Conservation (phyloP, 768 basidiomycete genomes). For the Coprinopsis strossmayeri region DNA sequence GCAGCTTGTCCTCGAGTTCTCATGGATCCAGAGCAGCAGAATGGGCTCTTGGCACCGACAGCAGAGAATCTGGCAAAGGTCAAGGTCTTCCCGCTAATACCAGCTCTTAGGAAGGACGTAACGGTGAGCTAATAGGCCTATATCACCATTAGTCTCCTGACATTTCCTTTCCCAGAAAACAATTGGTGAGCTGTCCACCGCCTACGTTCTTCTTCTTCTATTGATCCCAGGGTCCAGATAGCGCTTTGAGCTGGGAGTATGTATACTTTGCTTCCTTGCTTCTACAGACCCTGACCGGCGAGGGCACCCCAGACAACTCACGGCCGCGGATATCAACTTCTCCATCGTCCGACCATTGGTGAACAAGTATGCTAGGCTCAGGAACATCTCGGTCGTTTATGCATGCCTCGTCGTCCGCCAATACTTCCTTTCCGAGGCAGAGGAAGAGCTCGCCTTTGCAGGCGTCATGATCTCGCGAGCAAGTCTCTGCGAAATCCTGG, state of each 20-base stretch:
- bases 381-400: slow-evolving; percentile 71
- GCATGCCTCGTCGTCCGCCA: slow-evolving; percentile 72
- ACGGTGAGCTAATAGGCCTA: slow-evolving; percentile 38
- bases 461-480: slow-evolving; percentile 63
- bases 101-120: slow-evolving; percentile 62
- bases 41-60: slow-evolving; percentile 43
- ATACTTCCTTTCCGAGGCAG: slow-evolving; percentile 68
- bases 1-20: not conserved
- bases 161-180: slow-evolving; percentile 31
- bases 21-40: slow-evolving; percentile 41
- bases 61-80: slow-evolving; percentile 53
- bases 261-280: slow-evolving; percentile 21
- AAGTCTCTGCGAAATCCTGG: slow-evolving; percentile 80
- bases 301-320: slow-evolving; percentile 53
- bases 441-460: slow-evolving; percentile 70
- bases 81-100: slow-evolving; percentile 79
- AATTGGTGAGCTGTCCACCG: slow-evolving; percentile 27
- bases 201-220: slow-evolving; percentile 6
- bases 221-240: slow-evolving; percentile 37
- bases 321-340: slow-evolving; percentile 79
- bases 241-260: slow-evolving; percentile 75
- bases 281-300: slow-evolving; percentile 1
- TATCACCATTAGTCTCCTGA: slow-evolving; percentile 10
- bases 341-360: slow-evolving; percentile 73
- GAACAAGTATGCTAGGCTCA: slow-evolving; percentile 68